Evolutionary conservation across 305 asterid species (phyloP), one percentile per base, ranked within the genome.

Genomic region (Coffea humblotiana): DNA sequence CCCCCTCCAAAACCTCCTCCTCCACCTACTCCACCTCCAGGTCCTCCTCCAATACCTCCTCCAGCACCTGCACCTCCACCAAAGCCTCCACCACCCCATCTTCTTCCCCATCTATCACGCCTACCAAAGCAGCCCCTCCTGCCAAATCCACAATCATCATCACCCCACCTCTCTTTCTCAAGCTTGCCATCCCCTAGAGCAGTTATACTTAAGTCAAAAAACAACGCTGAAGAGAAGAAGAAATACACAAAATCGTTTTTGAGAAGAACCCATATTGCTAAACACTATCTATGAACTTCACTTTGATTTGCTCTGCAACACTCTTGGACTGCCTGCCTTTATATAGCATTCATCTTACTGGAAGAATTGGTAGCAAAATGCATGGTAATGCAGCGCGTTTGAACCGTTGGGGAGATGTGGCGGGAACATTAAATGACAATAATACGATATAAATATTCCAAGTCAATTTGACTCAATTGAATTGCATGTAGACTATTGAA

Each of bases 321-420:
- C 63, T 35, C 15, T 11, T 51, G 43, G 43, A 37, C 84, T 29
- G 9, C 49, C 74, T 54, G 67, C 15, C 19, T 7, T 61, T 61
- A 60, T 61, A 61, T 61, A 61, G 67, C 16, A n/a, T n/a, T 7
- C 32, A 9, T 3, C 14, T 61, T 7, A 0, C 15, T 5, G 8
- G 13, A 3, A 19, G 21, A 16, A 6, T 18, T 56, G 25, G 9
- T 11, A 56, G 12, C 25, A 11, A 1, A 8, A 58, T 80, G 88
- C 83, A 83, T 79, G 83, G 82, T 78, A 56, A 73, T 51, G 74
- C 8, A 49, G 85, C 91, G 90, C 93, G 91, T 78, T 87, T 65
- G 83, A 88, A 81, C 89, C 72, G 93, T 85, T 88, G 90, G 89
- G 63, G 25, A 56, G 63, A 4, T 56, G 81, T 86, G 83, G 90